Conservation (phyloP, 371 early-diverging fungal genomes). For the Mucor sp. region DNA sequence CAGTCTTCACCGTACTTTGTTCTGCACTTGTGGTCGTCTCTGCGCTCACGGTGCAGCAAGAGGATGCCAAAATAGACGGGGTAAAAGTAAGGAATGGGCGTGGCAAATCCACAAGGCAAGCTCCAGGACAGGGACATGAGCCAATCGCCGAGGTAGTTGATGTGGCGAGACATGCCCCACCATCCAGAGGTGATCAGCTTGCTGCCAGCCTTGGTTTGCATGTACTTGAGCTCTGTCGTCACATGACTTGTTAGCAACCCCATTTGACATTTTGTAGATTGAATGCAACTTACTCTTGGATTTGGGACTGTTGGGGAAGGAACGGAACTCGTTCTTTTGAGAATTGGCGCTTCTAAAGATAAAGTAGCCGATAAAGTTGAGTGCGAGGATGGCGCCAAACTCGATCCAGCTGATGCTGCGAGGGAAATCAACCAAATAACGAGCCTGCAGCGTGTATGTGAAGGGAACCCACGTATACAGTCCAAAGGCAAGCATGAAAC, state of each 20-base stretch:
- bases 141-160: conserved; percentile 93
- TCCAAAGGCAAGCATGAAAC: conserved; percentile 92
- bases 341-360: conserved; percentile 91
- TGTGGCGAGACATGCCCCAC: conserved; percentile 93
- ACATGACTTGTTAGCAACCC: background rate
- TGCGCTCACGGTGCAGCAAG: conserved; percentile 83
- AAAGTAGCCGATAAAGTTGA: conserved; percentile 73
- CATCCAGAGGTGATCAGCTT: conserved; percentile 86
- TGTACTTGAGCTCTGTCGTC: conserved; percentile 71
- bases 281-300: conserved; percentile 58
- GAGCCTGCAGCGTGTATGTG: conserved; percentile 87
- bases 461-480: conserved; percentile 93
- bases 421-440: conserved; percentile 81
- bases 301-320: conserved; percentile 66
- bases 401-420: conserved; percentile 51
- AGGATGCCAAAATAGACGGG: conserved; percentile 87
- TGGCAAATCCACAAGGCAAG: conserved; percentile 65
- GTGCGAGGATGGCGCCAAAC: conserved; percentile 53
- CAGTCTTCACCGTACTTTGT: conserved; percentile 92
- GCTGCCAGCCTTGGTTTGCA: conserved; percentile 80
- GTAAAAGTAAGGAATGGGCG: conserved; percentile 91
- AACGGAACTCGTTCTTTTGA: conserved; percentile 91
- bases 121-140: conserved; percentile 85
- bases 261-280: background rate
- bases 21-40: conserved; percentile 89